Evolutionary conservation across 805 yeast species (phyloP).

Genomic region (Monosporozyma servazzii): DNA sequence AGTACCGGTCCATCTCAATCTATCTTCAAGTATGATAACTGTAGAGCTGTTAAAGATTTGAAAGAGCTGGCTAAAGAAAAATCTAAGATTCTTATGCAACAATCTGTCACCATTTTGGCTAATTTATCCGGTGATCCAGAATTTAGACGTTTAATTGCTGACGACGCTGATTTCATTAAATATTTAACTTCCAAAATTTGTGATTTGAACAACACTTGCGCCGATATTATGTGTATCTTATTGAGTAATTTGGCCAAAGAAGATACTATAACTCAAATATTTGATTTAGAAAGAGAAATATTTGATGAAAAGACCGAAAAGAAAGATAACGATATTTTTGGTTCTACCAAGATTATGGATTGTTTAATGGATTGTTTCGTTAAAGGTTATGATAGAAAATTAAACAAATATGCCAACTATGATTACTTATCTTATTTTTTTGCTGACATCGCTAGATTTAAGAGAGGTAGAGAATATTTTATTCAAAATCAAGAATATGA

Average conservation of each 20-base stretch:
- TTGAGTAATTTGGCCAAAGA: slow-evolving; percentile 80
- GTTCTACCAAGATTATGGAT: slow-evolving; percentile 54
- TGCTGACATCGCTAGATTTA: slow-evolving; percentile 78
- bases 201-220: slow-evolving; percentile 50
- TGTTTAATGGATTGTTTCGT: slow-evolving; percentile 85
- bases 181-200: slow-evolving; percentile 42
- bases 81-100: slow-evolving; percentile 47
- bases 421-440: slow-evolving; percentile 84
- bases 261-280: slow-evolving; percentile 48
- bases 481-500: slow-evolving; percentile 66
- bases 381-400: slow-evolving; percentile 63
- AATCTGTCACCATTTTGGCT: slow-evolving; percentile 69
- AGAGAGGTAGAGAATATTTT: slow-evolving; percentile 67
- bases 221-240: slow-evolving; percentile 76
- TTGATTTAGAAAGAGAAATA: slow-evolving; percentile 32
- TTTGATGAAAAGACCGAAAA: slow-evolving; percentile 26
- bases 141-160: slow-evolving; percentile 56
- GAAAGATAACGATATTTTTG: slow-evolving; percentile 38
- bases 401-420: slow-evolving; percentile 63
- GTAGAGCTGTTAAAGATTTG: slow-evolving; percentile 62
- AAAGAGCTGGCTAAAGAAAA: slow-evolving; percentile 47
- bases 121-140: slow-evolving; percentile 67
- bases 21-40: slow-evolving; percentile 62
- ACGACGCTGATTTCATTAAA: slow-evolving; percentile 49
- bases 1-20: slow-evolving; percentile 60